These are phyloP conservation scores for Metarhizium sp. DNA, from an alignment of 2,329 filamentous ascomycete genomes.

Conservation along the genomic window DNA sequence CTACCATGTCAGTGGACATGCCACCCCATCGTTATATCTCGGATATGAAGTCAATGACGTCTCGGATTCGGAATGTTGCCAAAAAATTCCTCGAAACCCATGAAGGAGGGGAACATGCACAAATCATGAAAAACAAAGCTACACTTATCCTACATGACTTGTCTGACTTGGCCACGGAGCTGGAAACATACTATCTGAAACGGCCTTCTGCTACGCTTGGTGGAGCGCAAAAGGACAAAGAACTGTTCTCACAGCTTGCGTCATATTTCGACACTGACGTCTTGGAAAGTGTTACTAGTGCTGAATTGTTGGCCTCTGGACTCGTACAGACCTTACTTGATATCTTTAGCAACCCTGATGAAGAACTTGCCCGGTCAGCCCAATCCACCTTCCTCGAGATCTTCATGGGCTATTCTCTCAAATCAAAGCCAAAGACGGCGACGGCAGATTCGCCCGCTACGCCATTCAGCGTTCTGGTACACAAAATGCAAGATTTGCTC, in stretches of 20 bases:
- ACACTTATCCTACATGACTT: constrained; percentile 64
- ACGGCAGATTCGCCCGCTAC: constrained; percentile 64
- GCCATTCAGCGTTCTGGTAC: constrained; percentile 81
- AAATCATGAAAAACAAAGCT: constrained; percentile 70
- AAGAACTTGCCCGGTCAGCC: constrained; percentile 52
- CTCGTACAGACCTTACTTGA: constrained; percentile 77
- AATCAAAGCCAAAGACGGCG: constrained; percentile 54
- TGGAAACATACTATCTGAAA: constrained; percentile 60
- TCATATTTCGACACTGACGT: constrained; percentile 83
- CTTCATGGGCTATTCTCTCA: constrained; percentile 74
- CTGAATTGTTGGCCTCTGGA: constrained; percentile 83
- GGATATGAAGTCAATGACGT: constrained; percentile 43
- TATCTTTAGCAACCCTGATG: constrained; percentile 66
- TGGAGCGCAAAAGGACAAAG: constrained; percentile 37
- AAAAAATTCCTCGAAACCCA: constrained; percentile 78
- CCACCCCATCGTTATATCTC: constrained; percentile 38
- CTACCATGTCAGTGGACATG: constrained; percentile 54
- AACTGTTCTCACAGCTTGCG: constrained; percentile 67
- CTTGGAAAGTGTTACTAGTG: constrained; percentile 88
- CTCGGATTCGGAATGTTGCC: constrained; percentile 66
- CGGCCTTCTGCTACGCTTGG: constrained; percentile 36
- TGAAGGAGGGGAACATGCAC: constrained; percentile 64
- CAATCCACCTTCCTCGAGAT: constrained; percentile 80
- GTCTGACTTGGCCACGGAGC: constrained; percentile 59
- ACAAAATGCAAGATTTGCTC: constrained; percentile 90